These are phyloP conservation scores for Dryadomyces sulphureus DNA, from an alignment of 2,329 filamentous ascomycete species.

Conservation along the genomic window DNA sequence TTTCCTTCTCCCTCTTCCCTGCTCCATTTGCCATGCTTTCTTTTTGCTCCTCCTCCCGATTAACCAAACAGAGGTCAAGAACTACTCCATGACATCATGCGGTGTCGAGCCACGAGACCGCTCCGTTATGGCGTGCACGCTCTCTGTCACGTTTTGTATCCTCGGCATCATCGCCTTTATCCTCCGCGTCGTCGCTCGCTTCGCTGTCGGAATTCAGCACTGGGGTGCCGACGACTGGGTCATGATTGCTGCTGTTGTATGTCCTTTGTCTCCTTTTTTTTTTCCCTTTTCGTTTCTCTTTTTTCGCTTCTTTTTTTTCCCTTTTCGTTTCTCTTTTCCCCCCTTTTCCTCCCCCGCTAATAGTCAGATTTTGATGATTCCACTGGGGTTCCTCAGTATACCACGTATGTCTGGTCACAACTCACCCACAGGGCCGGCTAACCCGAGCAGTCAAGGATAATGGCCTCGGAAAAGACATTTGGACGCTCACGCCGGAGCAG, in stretches of 20 bases:
- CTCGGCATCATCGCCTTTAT: slow-evolving; percentile 17
- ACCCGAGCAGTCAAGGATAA: slow-evolving; percentile 20
- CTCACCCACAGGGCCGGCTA: too few species aligned
- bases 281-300: too few species aligned
- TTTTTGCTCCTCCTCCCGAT: not conserved
- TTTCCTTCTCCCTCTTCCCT: not conserved
- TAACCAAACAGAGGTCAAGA: slow-evolving; percentile 16
- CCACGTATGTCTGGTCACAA: slow-evolving; percentile 17
- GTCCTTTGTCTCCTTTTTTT: not conserved
- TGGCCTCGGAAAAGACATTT: slow-evolving; percentile 28
- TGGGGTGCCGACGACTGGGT: slow-evolving; percentile 19
- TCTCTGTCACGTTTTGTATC: slow-evolving; percentile 15
- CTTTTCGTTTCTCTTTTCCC: too few species aligned
- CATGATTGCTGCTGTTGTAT: slow-evolving; percentile 9
- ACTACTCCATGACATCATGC: slow-evolving; percentile 15
- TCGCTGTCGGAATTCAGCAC: slow-evolving; percentile 13
- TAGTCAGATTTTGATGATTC: slow-evolving; percentile 13
- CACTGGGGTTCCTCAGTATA: slow-evolving; percentile 13
- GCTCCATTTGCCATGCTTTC: not conserved
- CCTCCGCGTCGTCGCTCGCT: slow-evolving; percentile 16
- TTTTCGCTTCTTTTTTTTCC: not conserved
- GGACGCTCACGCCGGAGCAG: slow-evolving; percentile 25
- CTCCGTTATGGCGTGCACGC: slow-evolving; percentile 13
- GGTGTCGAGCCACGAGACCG: slow-evolving; percentile 15
- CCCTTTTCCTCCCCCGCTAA: slow-evolving; percentile 1